phyloP scores from a whole-genome alignment of 2,329 filamentous ascomycete species.

The Colletotrichum limetticola region DNA sequence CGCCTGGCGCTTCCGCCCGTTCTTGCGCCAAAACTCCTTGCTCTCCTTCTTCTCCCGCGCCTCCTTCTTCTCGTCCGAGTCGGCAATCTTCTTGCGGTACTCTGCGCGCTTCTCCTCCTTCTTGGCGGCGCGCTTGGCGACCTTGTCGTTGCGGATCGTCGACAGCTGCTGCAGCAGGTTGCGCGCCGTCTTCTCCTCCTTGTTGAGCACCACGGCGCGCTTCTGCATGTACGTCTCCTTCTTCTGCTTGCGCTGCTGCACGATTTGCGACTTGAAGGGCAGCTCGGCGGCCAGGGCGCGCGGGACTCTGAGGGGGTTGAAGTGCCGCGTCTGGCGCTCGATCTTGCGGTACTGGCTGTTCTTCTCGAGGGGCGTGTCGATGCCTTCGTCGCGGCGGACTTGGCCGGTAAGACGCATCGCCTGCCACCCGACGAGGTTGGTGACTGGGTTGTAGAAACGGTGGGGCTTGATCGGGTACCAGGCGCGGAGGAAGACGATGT shows the following conservation, averaged over 20 bases:
- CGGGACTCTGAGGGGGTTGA: conserved; percentile 83
- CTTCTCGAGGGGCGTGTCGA: conserved; percentile 81
- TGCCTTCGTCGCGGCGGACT: conserved; percentile 79
- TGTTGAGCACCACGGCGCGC: conserved; percentile 85
- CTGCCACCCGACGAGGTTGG: conserved; percentile 92
- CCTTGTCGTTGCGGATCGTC: conserved; percentile 90
- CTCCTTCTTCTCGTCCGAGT: conserved; percentile 84
- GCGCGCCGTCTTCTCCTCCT: conserved; percentile 89
- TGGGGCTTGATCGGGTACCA: conserved; percentile 98
- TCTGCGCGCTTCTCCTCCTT: conserved; percentile 88
- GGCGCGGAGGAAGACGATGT: conserved; percentile 94
- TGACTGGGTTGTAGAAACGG: conserved; percentile 96
- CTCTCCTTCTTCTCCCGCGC: conserved; percentile 90
- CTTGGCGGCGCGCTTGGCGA: conserved; percentile 82
- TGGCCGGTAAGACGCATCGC: conserved; percentile 95
- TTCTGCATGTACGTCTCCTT: conserved; percentile 93
- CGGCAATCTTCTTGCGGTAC: conserved; percentile 85
- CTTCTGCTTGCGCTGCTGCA: conserved; percentile 81
- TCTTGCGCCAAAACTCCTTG: conserved; percentile 91
- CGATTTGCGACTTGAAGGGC: conserved; percentile 93
- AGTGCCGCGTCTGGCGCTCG: conserved; percentile 75
- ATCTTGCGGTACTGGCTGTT: conserved; percentile 86
- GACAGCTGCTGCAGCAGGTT: conserved; percentile 93
- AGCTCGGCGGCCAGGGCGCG: conserved; percentile 83
- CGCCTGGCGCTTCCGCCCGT: conserved; percentile 77